Base-by-base conservation (phyloP, 352 stramenopile species). In the Phytophthora crassamura region DNA sequence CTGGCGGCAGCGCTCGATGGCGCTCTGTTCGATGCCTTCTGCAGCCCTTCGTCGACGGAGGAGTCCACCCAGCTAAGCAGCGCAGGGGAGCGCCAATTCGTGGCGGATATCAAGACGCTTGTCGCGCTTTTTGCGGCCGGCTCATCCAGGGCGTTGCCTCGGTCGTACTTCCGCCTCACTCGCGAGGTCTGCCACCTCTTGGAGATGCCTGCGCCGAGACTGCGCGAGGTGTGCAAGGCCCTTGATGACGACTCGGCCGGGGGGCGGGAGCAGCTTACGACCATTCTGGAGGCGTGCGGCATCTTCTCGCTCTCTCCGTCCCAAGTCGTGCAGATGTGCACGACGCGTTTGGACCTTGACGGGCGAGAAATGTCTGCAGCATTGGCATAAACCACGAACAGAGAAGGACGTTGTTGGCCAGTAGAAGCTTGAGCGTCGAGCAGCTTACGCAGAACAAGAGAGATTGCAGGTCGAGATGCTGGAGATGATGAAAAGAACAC, bases 251-350 rank as follows among this genome's bases (percentile, higher is more conserved):
- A 69, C 30, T 42, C 50, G 20, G 34, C 56, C n/a, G 43, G 43
- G 39, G 48, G 30, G 8, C 69, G 86, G 38, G 82, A 89, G 56
- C 84, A 91, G 57, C 60, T 91, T 63, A 84, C 77, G 41, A 91
- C 78, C 15, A 90, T 93, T 45, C 73, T 93, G 7, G 84, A 93
- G 42, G 80, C 81, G 7, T 88, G 84, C 40, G 69, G 69, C 30
- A 75, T 91, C 35, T 72, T 78, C 40, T 73, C 70, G 22, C 62
- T 93, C 22, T 76, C 68, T 0, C 80, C 78, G 5, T 56, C 71
- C 8, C 68, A 89, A 72, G 78, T 91, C 25, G 39, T 71, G 30
- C 42, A 42, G 52, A 78, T 78, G 64, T 75, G 70, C 57, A 58
- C 66, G 22, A 64, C 45, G 11, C 61, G 66, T 18, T 20, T 75